Conservation (phyloP, 23 red algal genomes). For the Agarophyton chilense region DNA sequence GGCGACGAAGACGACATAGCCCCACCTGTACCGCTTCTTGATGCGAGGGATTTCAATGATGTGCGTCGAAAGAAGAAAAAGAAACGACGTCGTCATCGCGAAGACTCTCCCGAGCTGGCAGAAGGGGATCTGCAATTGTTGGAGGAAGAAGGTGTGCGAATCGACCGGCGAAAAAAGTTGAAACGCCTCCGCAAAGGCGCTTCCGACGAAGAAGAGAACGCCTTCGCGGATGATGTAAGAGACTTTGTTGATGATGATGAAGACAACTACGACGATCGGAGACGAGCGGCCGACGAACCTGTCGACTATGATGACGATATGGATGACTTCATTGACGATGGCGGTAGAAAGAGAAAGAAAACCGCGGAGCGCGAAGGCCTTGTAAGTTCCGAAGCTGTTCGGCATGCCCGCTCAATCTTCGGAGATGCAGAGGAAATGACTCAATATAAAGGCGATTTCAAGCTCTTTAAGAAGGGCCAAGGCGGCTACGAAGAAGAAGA, state of each 20-base stretch:
- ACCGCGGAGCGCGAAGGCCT: conserved; percentile 38
- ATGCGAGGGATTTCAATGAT: conserved; percentile 31
- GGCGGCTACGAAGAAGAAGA: conserved; percentile 63
- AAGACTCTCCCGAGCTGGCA: conserved; percentile 66
- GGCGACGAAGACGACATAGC: conserved; percentile 23
- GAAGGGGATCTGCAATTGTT: conserved; percentile 82
- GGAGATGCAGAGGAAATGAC: conserved; percentile 69
- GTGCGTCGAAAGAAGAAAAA: conserved; percentile 67
- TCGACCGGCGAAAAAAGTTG: conserved; percentile 46
- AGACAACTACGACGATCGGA: conserved; percentile 39
- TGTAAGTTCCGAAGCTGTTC: conserved; percentile 68
- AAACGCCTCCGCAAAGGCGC: conserved; percentile 51
- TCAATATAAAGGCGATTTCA: conserved; percentile 34
- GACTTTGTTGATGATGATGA: conserved; percentile 53
- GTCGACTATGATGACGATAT: conserved; percentile 76
- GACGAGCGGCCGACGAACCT: conserved; percentile 36
- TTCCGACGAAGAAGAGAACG: conserved; percentile 72
- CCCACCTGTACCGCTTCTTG: background rate
- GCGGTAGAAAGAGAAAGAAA: conserved; percentile 26
- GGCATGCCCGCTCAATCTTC: conserved; percentile 61
- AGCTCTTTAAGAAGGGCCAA: conserved; percentile 10
- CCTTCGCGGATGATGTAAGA: conserved; percentile 32
- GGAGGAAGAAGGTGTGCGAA: conserved; percentile 75
- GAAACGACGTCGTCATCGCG: conserved; percentile 55
- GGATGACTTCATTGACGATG: conserved; percentile 89